These are phyloP conservation scores for Chrysanthemum seticuspe DNA, from an alignment of 129 eudicot species.

Conservation along the genomic window DNA sequence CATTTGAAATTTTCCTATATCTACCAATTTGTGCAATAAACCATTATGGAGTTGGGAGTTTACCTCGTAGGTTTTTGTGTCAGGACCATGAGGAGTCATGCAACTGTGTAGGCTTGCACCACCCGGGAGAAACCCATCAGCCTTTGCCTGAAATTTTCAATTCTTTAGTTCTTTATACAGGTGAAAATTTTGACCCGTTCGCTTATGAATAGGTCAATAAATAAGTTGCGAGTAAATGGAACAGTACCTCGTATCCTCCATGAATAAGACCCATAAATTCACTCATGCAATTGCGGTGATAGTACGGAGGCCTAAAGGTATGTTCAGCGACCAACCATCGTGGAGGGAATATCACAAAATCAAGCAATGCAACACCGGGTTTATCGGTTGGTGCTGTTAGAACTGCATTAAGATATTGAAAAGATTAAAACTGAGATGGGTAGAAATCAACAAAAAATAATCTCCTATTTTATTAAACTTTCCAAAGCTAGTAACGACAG, in stretches of 20 bases:
- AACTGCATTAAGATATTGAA: conserved; percentile 50
- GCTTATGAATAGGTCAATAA: not conserved
- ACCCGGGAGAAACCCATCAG: conserved; percentile 96
- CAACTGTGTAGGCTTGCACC: conserved; percentile 98
- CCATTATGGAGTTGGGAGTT: not conserved
- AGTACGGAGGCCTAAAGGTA: conserved; percentile 97
- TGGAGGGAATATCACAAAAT: conserved; percentile 98
- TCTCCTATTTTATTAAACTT: not conserved
- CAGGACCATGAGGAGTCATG: conserved; percentile 97
- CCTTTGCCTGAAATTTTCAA: conserved; percentile 72
- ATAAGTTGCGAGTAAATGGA: not conserved
- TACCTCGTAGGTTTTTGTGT: conserved; percentile 96
- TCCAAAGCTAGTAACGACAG: not conserved
- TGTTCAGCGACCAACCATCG: conserved; percentile 97
- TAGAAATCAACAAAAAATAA: not conserved
- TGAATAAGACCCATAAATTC: conserved; percentile 98
- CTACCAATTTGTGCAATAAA: not conserved
- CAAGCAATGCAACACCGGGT: conserved; percentile 99
- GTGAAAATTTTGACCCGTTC: no score
- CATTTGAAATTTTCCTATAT: not conserved
- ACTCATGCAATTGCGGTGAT: conserved; percentile 98
- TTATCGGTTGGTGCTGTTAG: conserved; percentile 87
- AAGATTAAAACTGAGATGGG: not conserved
- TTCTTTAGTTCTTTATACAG: not conserved
- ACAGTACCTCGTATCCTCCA: conserved; percentile 88